phyloP scores from a whole-genome alignment of 2,329 filamentous ascomycete genomes.

The Madurella fahalii region DNA sequence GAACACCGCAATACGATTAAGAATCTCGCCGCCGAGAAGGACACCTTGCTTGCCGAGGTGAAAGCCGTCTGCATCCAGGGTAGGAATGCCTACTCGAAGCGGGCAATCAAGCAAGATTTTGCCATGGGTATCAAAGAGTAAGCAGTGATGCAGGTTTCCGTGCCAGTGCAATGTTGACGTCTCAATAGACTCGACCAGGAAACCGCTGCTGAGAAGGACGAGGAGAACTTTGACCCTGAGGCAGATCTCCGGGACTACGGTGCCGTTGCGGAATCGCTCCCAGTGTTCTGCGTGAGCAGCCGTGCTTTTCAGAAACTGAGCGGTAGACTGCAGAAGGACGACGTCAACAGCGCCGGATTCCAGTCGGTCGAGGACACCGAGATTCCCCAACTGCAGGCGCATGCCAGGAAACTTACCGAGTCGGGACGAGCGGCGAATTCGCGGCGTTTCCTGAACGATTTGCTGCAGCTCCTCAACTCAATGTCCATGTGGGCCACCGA shows the following conservation, averaged over 20 bases:
- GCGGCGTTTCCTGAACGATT: constrained; percentile 24
- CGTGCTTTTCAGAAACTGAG: constrained; percentile 60
- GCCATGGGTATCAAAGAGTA: constrained; percentile 56
- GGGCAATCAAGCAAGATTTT: constrained; percentile 56
- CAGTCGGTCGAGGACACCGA: constrained; percentile 50
- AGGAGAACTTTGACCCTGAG: constrained; percentile 51
- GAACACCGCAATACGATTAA: constrained; percentile 23
- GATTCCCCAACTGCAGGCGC: constrained; percentile 53
- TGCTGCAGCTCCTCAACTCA: constrained; percentile 26
- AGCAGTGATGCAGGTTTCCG: constrained; percentile 10
- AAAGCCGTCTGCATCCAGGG: constrained; percentile 47
- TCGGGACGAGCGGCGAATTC: constrained; percentile 18
- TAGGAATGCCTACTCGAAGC: constrained; percentile 54
- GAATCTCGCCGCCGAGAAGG: constrained; percentile 23
- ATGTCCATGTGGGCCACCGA: constrained; percentile 27
- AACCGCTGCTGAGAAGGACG: constrained; percentile 46
- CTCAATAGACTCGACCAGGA: constrained; percentile 49
- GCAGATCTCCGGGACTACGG: constrained; percentile 55
- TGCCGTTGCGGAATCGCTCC: constrained; percentile 49
- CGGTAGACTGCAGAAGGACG: constrained; percentile 51
- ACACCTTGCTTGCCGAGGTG: constrained; percentile 25
- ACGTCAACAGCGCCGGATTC: constrained; percentile 47
- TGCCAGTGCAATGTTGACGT: constrained; percentile 2
- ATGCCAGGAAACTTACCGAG: constrained; percentile 54
- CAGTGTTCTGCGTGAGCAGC: constrained; percentile 63